Evolutionary conservation across 2,329 filamentous ascomycete species (phyloP).

Genomic region (Alternaria sp.): DNA sequence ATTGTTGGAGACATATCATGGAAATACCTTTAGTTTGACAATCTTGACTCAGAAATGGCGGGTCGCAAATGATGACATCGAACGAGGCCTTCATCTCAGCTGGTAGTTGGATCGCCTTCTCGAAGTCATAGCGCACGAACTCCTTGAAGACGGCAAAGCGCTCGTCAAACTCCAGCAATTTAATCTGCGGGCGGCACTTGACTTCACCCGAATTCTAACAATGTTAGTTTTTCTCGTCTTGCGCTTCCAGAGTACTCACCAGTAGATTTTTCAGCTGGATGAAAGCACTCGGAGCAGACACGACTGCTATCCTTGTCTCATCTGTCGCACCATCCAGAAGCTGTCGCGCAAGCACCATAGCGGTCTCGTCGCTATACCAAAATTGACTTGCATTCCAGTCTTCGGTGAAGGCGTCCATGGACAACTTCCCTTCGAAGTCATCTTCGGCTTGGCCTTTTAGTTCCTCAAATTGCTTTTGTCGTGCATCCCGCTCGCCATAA

Average conservation of each 20-base stretch:
- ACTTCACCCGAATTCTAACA: constrained; percentile 40
- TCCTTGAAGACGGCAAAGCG: constrained; percentile 77
- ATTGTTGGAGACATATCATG: not conserved
- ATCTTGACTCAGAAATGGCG: constrained; percentile 79
- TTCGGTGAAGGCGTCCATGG: constrained; percentile 76
- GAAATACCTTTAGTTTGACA: constrained; percentile 75
- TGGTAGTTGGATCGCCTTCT: constrained; percentile 70
- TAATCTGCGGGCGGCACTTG: constrained; percentile 60
- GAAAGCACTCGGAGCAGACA: constrained; percentile 79
- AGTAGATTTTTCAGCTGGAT: constrained; percentile 75
- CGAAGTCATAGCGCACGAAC: constrained; percentile 77
- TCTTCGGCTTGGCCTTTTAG: constrained; percentile 68
- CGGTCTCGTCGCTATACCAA: constrained; percentile 80
- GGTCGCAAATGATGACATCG: constrained; percentile 76
- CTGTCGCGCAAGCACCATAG: constrained; percentile 66
- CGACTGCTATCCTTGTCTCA: constrained; percentile 68
- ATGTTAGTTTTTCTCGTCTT: not conserved
- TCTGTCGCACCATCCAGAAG: constrained; percentile 67
- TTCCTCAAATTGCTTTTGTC: constrained; percentile 70
- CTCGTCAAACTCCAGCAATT: constrained; percentile 75
- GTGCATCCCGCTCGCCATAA: constrained; percentile 73
- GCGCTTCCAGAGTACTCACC: constrained; percentile 50
- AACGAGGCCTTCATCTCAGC: constrained; percentile 66
- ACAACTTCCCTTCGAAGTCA: constrained; percentile 55
- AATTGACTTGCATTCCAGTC: constrained; percentile 87